These are phyloP conservation scores for Phytophthora cactorum DNA, from an alignment of 352 stramenopile species.

Conservation along the genomic window DNA sequence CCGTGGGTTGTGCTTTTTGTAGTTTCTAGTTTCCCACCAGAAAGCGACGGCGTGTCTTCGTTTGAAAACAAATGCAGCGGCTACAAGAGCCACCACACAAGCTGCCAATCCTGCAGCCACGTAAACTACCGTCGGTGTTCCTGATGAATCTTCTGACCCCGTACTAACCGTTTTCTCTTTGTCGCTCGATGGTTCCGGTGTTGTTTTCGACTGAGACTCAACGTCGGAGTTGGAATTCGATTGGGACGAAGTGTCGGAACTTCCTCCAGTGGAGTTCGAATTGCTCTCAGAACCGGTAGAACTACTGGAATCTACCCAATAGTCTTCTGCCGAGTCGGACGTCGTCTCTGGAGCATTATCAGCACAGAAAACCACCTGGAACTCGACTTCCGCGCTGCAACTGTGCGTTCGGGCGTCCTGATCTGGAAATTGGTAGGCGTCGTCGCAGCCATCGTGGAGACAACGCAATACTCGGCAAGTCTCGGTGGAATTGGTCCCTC, in stretches of 20 bases:
- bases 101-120: slow-evolving; percentile 22
- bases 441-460: slow-evolving; percentile 57
- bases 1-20: slow-evolving; percentile 12
- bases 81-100: slow-evolving; percentile 31
- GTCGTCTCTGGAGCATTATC: slow-evolving; percentile 18
- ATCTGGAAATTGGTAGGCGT: slow-evolving; percentile 77
- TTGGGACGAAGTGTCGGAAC: slow-evolving; percentile 7
- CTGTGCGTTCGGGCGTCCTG: slow-evolving; percentile 73
- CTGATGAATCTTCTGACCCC: slow-evolving; percentile 16
- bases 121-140: slow-evolving; percentile 25
- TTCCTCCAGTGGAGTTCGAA: slow-evolving; percentile 9
- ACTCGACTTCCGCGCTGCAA: slow-evolving; percentile 54
- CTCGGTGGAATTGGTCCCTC: slow-evolving; percentile 33
- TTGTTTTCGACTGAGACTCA: slow-evolving; percentile 19
- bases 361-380: slow-evolving; percentile 67
- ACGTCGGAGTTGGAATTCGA: slow-evolving; percentile 9
- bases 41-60: slow-evolving; percentile 27
- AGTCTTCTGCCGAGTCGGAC: slow-evolving; percentile 27
- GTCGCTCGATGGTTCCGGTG: slow-evolving; percentile 1
- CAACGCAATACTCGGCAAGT: slow-evolving; percentile 63
- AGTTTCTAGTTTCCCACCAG: slow-evolving; percentile 29
- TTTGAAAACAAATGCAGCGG: slow-evolving; percentile 24
- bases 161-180: slow-evolving; percentile 15
- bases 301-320: slow-evolving; percentile 27
- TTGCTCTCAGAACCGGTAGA: slow-evolving; percentile 10